These are phyloP conservation scores for Dictyostelium purpureum DNA, from an alignment of 78 protist species.

Conservation along the genomic window DNA sequence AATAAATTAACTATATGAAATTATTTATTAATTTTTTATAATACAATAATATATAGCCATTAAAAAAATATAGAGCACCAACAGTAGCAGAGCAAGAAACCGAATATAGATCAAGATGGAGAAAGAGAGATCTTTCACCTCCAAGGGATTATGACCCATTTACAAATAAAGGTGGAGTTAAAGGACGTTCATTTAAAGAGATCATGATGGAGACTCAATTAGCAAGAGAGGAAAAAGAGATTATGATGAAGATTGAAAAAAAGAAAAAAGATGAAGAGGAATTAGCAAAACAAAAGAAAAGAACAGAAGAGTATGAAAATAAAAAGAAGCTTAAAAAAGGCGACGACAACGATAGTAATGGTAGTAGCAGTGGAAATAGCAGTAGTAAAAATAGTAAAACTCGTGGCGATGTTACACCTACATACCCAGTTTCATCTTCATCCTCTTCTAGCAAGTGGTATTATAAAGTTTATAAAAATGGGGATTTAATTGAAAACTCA, in stretches of 20 bases:
- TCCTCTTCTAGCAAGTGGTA: not conserved
- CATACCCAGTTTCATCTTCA: not conserved
- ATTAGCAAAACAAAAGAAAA: not conserved
- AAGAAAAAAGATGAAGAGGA: slow-evolving; percentile 24
- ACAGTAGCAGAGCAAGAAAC: slow-evolving; percentile 69
- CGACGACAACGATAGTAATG: not conserved
- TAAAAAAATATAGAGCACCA: slow-evolving; percentile 27
- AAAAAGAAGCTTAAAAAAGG: not conserved
- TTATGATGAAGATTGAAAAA: slow-evolving; percentile 2
- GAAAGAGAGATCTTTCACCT: slow-evolving; percentile 63
- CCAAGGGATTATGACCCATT: slow-evolving; percentile 76
- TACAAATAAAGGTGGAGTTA: slow-evolving; percentile 44
- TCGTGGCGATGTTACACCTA: not conserved
- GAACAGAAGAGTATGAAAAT: not conserved
- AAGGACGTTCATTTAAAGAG: slow-evolving; percentile 40
- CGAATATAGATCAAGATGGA: slow-evolving; percentile 65
- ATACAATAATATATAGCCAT: not conserved
- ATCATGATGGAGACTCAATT: slow-evolving; percentile 40
- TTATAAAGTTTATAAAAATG: slow-evolving; percentile 51
- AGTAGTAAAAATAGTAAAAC: not conserved
- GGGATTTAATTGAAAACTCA: not conserved
- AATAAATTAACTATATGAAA: not conserved
- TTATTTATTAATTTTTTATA: not conserved
- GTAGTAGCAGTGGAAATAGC: not conserved
- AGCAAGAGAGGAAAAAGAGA: slow-evolving; percentile 63